Conservation (phyloP, 176 grass and related monocot genomes). For the Dendrocalamus sinicus region DNA sequence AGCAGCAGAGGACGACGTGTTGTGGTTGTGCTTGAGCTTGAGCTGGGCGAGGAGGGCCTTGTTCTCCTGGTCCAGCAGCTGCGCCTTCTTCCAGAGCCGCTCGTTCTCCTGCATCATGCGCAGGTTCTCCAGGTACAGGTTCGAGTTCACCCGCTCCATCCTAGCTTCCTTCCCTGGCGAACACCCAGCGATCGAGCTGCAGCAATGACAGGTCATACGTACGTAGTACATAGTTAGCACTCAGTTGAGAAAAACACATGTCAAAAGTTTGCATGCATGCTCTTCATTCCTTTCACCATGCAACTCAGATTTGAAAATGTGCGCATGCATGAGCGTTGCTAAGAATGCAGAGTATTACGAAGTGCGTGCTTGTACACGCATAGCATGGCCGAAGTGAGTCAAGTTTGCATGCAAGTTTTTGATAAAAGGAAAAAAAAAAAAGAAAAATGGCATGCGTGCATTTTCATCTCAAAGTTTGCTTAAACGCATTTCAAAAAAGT, state of each 20-base stretch:
- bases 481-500: too few relatives aligned
- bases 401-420: too few relatives aligned
- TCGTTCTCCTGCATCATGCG: slow-evolving; percentile 77
- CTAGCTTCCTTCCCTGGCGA: background rate
- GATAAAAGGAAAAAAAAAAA: background rate
- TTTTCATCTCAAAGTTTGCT: background rate
- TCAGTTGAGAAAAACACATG: background rate
- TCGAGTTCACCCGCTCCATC: slow-evolving; percentile 53
- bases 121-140: slow-evolving; percentile 66
- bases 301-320: too few relatives aligned
- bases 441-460: background rate
- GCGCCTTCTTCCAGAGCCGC: slow-evolving; percentile 56
- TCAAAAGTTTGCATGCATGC: background rate
- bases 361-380: too few relatives aligned
- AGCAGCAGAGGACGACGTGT: background rate
- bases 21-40: slow-evolving; percentile 40
- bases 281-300: background rate
- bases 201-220: background rate
- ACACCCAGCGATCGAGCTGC: slow-evolving; percentile 8
- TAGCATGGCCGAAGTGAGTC: too few relatives aligned
- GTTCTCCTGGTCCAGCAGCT: slow-evolving; percentile 70
- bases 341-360: too few relatives aligned
- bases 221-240: background rate
- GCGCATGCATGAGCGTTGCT: too few relatives aligned
- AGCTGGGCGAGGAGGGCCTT: slow-evolving; percentile 59